Evolutionary conservation across 805 yeast species (phyloP).

Genomic region (Candida broadrunensis): DNA sequence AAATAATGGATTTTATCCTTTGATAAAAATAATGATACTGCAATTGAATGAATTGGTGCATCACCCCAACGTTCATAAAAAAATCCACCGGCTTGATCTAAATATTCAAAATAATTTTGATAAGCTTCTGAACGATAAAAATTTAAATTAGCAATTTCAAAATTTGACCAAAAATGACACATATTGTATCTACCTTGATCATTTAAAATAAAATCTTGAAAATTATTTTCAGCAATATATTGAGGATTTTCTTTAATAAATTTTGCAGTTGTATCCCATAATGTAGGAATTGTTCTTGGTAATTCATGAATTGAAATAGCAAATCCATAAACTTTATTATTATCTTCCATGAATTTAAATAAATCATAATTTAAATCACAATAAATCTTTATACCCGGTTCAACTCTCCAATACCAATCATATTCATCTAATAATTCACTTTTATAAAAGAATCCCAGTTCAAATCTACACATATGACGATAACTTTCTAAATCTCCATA

Average conservation of each 20-base stretch:
- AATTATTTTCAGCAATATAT: not conserved
- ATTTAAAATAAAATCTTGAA: slow-evolving; percentile 2
- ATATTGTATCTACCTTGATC: slow-evolving; percentile 45
- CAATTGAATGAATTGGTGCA: slow-evolving; percentile 85
- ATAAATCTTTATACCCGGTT: slow-evolving; percentile 58
- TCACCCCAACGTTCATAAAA: slow-evolving; percentile 93
- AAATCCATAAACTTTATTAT: slow-evolving; percentile 61
- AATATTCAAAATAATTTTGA: slow-evolving; percentile 54
- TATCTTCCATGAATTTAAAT: slow-evolving; percentile 54
- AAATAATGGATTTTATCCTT: slow-evolving; percentile 65
- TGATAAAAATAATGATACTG: slow-evolving; percentile 58
- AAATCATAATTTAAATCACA: slow-evolving; percentile 67
- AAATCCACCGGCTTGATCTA: slow-evolving; percentile 73
- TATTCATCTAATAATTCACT: slow-evolving; percentile 58
- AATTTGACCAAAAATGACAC: slow-evolving; percentile 84
- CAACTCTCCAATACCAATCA: slow-evolving; percentile 75
- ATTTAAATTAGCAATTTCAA: slow-evolving; percentile 70
- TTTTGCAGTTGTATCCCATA: slow-evolving; percentile 55
- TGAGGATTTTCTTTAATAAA: slow-evolving; percentile 17
- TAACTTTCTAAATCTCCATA: slow-evolving; percentile 65
- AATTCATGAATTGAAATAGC: slow-evolving; percentile 65
- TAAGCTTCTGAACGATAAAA: slow-evolving; percentile 61
- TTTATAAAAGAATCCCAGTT: slow-evolving; percentile 56
- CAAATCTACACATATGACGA: slow-evolving; percentile 64
- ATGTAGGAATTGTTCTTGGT: slow-evolving; percentile 54